A percentile compares a stretch with the other conserved stretches of the same genome.
These are phyloP conservation scores for Pichia sp. DNA, from an alignment of 1,139 yeast genomes.

Conservation along the genomic window DNA sequence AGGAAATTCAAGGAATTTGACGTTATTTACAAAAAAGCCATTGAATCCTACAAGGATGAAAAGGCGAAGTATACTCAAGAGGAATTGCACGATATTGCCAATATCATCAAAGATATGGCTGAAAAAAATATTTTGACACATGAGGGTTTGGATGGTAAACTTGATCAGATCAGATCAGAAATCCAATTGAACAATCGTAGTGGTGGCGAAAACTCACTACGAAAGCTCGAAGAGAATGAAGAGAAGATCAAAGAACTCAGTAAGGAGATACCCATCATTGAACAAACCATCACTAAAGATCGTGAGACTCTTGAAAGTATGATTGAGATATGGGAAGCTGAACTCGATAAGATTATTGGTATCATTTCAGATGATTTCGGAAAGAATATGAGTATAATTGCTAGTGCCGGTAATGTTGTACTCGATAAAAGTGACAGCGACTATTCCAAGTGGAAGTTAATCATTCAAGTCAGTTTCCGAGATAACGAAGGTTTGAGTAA, in stretches of 20 bases:
- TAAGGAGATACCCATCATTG: constrained; percentile 32
- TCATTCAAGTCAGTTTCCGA: constrained; percentile 80
- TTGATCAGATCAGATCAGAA: constrained; percentile 32
- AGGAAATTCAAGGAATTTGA: constrained; percentile 26
- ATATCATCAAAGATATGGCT: constrained; percentile 36
- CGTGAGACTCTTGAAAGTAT: constrained; percentile 35
- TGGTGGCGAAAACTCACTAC: constrained; percentile 34
- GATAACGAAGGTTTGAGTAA: constrained; percentile 62
- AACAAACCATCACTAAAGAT: constrained; percentile 25
- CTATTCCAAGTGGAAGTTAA: constrained; percentile 74
- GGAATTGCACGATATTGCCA: constrained; percentile 35
- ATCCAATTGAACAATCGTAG: constrained; percentile 29
- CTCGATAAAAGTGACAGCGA: constrained; percentile 45
- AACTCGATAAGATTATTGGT: constrained; percentile 42
- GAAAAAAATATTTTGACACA: constrained; percentile 37
- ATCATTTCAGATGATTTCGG: constrained; percentile 59
- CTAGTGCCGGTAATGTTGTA: constrained; percentile 77
- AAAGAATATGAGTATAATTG: constrained; percentile 61
- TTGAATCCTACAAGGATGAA: constrained; percentile 30
- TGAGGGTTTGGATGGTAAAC: constrained; percentile 26
- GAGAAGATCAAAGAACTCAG: constrained; percentile 24
- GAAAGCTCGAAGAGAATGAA: constrained; percentile 31
- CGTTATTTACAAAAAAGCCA: constrained; percentile 34
- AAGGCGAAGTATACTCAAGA: constrained; percentile 37
- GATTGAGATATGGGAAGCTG: constrained; percentile 50